Conservation (phyloP, 2,329 filamentous ascomycete species). For the Knufia petricola region DNA sequence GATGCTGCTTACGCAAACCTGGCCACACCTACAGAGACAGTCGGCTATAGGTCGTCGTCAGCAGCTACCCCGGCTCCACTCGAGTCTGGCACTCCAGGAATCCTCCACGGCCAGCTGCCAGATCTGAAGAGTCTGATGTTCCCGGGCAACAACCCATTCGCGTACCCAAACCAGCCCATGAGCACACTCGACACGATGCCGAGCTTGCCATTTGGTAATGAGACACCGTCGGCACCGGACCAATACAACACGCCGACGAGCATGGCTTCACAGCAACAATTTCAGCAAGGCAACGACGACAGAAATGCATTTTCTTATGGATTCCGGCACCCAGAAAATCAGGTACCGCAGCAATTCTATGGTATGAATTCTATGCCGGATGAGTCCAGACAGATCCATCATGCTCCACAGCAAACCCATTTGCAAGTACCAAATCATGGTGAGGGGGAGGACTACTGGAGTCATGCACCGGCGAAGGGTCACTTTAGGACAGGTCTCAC, state of each 20-base stretch:
- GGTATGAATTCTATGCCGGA: not conserved
- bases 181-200: conserved; percentile 16
- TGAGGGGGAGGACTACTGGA: conserved; percentile 18
- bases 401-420: not conserved
- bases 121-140: conserved; percentile 44
- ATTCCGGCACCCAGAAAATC: not conserved
- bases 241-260: not conserved
- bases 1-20: not conserved
- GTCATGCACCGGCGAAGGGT: conserved; percentile 7
- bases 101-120: conserved; percentile 27
- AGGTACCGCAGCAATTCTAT: not conserved
- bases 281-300: not conserved
- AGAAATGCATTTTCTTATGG: not conserved
- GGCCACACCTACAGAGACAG: not conserved
- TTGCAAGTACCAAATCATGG: not conserved
- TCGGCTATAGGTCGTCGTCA: conserved; percentile 8
- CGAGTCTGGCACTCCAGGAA: conserved; percentile 20
- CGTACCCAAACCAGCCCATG: conserved; percentile 39
- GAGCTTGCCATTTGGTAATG: not conserved
- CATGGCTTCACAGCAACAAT: not conserved
- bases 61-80: conserved; percentile 21
- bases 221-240: not conserved
- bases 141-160: conserved; percentile 41
- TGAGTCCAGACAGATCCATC: not conserved
- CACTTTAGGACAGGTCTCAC: conserved; percentile 12